phyloP scores from a whole-genome alignment of 257 asterid genomes.

The Coffea eugenioides region DNA sequence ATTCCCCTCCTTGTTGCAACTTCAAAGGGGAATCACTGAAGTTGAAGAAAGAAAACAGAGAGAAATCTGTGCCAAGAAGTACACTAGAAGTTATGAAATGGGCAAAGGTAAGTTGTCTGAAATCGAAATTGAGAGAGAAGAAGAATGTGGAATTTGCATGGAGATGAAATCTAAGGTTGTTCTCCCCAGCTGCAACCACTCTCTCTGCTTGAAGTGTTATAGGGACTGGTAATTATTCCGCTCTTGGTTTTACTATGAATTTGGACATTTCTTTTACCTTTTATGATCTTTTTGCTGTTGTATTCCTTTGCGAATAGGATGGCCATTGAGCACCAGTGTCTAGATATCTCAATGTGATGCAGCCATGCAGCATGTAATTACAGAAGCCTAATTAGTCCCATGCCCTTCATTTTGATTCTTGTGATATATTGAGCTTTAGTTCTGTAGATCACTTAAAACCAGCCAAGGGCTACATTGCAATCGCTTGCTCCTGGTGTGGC shows the following conservation, averaged over 20 bases:
- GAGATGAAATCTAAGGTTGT: slow-evolving; percentile 82
- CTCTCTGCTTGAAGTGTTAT: slow-evolving; percentile 78
- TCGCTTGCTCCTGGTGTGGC: background rate
- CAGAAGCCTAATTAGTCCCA: background rate
- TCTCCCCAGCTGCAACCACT: slow-evolving; percentile 76
- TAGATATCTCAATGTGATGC: background rate
- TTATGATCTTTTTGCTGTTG: background rate
- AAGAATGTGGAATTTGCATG: slow-evolving; percentile 96
- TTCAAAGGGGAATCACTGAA: slow-evolving; percentile 70
- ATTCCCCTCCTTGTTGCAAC: slow-evolving; percentile 91
- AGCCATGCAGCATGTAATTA: background rate
- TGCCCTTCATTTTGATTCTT: background rate
- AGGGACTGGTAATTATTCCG: slow-evolving; percentile 57
- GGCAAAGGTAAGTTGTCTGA: slow-evolving; percentile 76
- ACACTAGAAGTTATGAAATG: slow-evolving; percentile 48
- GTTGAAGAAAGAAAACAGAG: slow-evolving; percentile 83
- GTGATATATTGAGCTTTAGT: background rate
- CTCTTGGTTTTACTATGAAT: background rate
- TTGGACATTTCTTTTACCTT: background rate
- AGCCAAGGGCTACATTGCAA: background rate
- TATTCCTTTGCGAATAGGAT: background rate
- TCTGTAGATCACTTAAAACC: background rate
- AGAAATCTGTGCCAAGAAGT: slow-evolving; percentile 58
- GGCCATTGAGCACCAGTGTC: background rate
- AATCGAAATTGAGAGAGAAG: slow-evolving; percentile 84